phyloP scores from a whole-genome alignment of 257 asterid species.

The Fraxinus cuspidata region DNA sequence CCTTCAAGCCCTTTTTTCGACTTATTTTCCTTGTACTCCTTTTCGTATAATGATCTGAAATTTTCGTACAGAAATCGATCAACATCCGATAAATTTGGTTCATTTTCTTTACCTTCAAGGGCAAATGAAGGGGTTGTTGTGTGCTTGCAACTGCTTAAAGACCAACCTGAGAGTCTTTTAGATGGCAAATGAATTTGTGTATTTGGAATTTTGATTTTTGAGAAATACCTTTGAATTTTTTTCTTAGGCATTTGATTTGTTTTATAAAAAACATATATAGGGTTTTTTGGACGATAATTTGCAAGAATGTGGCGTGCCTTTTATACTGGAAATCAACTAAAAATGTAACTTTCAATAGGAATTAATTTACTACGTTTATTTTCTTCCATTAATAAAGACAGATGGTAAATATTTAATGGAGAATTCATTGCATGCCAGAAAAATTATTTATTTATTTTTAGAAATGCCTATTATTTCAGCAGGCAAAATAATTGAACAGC shows the following conservation, averaged over 20 bases:
- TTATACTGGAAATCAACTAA: conserved; percentile 29
- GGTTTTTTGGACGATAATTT: conserved; percentile 8
- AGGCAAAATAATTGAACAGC: not conserved
- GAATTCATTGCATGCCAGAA: conserved; percentile 20
- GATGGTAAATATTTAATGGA: conserved; percentile 34
- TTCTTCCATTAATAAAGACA: conserved; percentile 26
- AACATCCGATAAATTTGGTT: conserved; percentile 42
- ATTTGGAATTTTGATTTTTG: conserved; percentile 49
- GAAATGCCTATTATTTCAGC: conserved; percentile 10
- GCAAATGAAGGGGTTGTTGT: conserved; percentile 56
- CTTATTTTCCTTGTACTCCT: conserved; percentile 36
- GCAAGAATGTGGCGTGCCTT: conserved; percentile 7
- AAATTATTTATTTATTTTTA: not conserved
- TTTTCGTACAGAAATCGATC: conserved; percentile 67
- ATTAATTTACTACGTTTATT: conserved; percentile 30
- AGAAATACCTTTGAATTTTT: conserved; percentile 52
- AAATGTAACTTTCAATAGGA: conserved; percentile 19
- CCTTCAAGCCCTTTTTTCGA: conserved; percentile 1
- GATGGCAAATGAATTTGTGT: conserved; percentile 28
- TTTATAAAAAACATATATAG: no score
- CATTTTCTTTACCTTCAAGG: conserved; percentile 12
- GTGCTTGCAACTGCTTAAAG: conserved; percentile 48
- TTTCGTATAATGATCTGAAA: conserved; percentile 54
- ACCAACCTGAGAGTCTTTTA: not conserved
- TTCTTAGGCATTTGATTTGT: conserved; percentile 49